Evolutionary conservation across 306 rosid species (phyloP).

Genomic region (Gleditsia sinensis): DNA sequence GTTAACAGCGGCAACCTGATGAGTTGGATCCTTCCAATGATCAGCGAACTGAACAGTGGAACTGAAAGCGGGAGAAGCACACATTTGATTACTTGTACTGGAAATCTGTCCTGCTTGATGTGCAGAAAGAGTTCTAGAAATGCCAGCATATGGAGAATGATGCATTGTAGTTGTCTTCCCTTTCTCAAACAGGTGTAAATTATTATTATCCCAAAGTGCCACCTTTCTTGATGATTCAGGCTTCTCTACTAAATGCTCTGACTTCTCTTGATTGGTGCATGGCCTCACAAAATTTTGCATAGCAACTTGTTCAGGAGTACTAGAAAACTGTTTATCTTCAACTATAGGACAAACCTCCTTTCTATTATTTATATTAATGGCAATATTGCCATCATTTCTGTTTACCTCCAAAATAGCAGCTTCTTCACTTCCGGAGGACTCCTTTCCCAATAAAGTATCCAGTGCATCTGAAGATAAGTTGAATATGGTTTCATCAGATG

Average conservation of each 20-base stretch:
- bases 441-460: conserved; percentile 43
- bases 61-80: conserved; percentile 40
- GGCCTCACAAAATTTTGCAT: conserved; percentile 28
- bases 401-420: conserved; percentile 41
- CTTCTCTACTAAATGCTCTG: conserved; percentile 40
- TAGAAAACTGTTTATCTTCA: conserved; percentile 41
- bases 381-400: conserved; percentile 29
- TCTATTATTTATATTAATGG: conserved; percentile 27
- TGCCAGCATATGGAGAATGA: conserved; percentile 41
- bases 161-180: conserved; percentile 35
- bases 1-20: conserved; percentile 36
- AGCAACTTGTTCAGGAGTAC: conserved; percentile 33
- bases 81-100: conserved; percentile 37
- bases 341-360: conserved; percentile 28
- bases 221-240: conserved; percentile 29
- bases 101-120: conserved; percentile 38
- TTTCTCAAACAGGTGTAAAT: conserved; percentile 37
- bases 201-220: conserved; percentile 32
- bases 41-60: conserved; percentile 41
- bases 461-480: conserved; percentile 42
- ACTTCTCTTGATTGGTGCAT: conserved; percentile 42
- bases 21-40: conserved; percentile 43
- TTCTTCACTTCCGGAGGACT: conserved; percentile 42
- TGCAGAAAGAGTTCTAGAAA: conserved; percentile 39
- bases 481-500: conserved; percentile 37